These are phyloP conservation scores for Xylaria nigripes DNA, from an alignment of 495 filamentous ascomycete species.

Conservation along the genomic window DNA sequence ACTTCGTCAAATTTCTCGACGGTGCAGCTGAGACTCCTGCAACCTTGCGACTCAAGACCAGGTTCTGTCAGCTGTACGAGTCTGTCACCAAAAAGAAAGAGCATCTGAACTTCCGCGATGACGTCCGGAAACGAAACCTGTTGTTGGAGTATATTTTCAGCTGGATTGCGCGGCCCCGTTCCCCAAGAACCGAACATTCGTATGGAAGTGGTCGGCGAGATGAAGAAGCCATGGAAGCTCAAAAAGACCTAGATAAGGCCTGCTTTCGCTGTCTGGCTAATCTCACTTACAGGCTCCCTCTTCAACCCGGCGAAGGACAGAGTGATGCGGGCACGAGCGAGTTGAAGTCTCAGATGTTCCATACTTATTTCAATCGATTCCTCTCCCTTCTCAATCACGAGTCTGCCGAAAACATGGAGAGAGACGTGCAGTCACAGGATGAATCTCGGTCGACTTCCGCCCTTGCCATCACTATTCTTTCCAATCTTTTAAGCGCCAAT, in stretches of 20 bases:
- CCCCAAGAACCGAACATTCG: slow-evolving; percentile 24
- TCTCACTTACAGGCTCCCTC: slow-evolving; percentile 54
- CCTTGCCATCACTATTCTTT: slow-evolving; percentile 54
- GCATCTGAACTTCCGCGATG: slow-evolving; percentile 55
- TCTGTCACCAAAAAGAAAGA: slow-evolving; percentile 57
- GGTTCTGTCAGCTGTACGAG: slow-evolving; percentile 57
- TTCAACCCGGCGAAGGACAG: slow-evolving; percentile 55
- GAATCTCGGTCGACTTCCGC: slow-evolving; percentile 45
- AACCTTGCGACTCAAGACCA: slow-evolving; percentile 54
- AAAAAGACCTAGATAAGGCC: slow-evolving; percentile 54
- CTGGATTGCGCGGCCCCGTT: slow-evolving; percentile 53
- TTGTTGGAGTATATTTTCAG: slow-evolving; percentile 54
- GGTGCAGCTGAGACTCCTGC: slow-evolving; percentile 41
- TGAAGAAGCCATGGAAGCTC: slow-evolving; percentile 42
- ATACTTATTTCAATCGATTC: slow-evolving; percentile 58
- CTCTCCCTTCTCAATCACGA: slow-evolving; percentile 53
- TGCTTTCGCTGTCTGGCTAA: slow-evolving; percentile 53
- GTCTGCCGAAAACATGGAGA: slow-evolving; percentile 32
- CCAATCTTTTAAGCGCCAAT: slow-evolving; percentile 58
- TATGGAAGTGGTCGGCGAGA: slow-evolving; percentile 33
- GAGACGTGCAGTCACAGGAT: slow-evolving; percentile 31
- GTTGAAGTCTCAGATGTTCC: slow-evolving; percentile 56
- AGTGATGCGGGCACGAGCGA: slow-evolving; percentile 54
- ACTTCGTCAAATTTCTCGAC: slow-evolving; percentile 54
- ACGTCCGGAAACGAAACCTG: slow-evolving; percentile 57